A percentile compares a stretch with the other conserved stretches of the same genome.
These are phyloP conservation scores for Dipodascopsis tothii DNA, from an alignment of 805 yeast species.

Conservation along the genomic window DNA sequence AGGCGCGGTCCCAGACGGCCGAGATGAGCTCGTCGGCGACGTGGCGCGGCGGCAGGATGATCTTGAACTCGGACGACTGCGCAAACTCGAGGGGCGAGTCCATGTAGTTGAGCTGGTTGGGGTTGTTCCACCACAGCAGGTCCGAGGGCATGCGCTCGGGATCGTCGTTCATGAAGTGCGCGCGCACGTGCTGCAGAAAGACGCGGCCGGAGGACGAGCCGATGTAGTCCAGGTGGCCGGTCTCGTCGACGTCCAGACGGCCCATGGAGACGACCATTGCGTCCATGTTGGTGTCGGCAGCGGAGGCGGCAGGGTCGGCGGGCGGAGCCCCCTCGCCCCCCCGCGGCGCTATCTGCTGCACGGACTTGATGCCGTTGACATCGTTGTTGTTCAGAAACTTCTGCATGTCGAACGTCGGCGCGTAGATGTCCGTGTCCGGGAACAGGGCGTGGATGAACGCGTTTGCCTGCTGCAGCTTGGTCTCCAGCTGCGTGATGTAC, in stretches of 20 bases:
- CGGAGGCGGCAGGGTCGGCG: not conserved
- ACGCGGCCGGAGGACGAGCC: conserved; percentile 25
- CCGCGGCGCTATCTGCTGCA: conserved; percentile 1
- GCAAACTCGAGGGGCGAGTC: conserved; percentile 15
- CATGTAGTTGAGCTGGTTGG: not conserved
- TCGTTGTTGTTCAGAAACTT: conserved; percentile 22
- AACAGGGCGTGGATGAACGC: conserved; percentile 32
- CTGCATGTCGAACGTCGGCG: conserved; percentile 29
- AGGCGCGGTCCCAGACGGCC: conserved; percentile 77
- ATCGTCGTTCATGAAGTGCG: conserved; percentile 18
- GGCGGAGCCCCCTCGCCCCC: not conserved
- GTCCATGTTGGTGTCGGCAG: conserved; percentile 22
- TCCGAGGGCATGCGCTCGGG: conserved; percentile 22
- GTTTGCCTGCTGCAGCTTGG: conserved; percentile 34
- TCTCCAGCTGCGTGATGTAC: conserved; percentile 31
- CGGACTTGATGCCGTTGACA: not conserved
- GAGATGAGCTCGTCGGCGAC: conserved; percentile 63
- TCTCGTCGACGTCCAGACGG: conserved; percentile 25
- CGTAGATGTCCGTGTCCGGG: conserved; percentile 37
- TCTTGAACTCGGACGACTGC: conserved; percentile 43
- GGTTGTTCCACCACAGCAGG: conserved; percentile 4
- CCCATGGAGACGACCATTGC: conserved; percentile 27
- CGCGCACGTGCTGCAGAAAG: conserved; percentile 24
- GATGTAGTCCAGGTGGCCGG: conserved; percentile 24
- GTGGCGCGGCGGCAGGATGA: conserved; percentile 68